Base-by-base conservation (phyloP, 2,329 filamentous ascomycete genomes). In the Fusarium pilosicola region DNA sequence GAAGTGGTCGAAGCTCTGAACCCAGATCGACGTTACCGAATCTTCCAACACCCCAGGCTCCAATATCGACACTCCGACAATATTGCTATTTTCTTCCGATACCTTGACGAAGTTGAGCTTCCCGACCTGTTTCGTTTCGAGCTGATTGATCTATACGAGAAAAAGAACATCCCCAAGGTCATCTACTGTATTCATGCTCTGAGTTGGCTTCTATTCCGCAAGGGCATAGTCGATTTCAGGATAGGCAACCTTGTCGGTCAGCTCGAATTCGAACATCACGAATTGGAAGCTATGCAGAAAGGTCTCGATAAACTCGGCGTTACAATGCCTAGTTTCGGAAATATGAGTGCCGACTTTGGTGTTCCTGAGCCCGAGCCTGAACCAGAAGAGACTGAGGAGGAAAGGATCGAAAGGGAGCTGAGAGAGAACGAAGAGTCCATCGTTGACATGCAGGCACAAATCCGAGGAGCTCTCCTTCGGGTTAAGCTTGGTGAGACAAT, bases 151-250 rank as follows among this genome's bases (percentile, higher is more conserved):
- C 85, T 99, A 18, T 99, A 99, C 85, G 97, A 99, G 83, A 99
- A 98, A 87, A 99, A 99, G 84, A 99, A 99, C 78, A 97, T 98
- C 3, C 96, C 96, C 8, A 99, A 98, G 82, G 97, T 98, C 80
- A 99, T 99, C 71, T 97, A 99, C 84, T 99, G 96, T 80, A 96
- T 99, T 59, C 96, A 99, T 79, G 96, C 96, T 0, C 86, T 99
- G 24, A 98, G 96, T 81, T 99, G 96, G 95, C 88, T 99, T n/a
- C 87, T 99, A 17, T 98, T 94, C 83, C 92, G 96, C 55, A 96
- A 98, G 81, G 96, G 96, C 3, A 94, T 98, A 71, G 93, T 98
- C 44, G 93, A 95, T 79, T 98, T 99, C 82, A 92, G 95, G 14
- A 99, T 99, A 79, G 96, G 96, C 22, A 99, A 99, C 78, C 87